Evolutionary conservation across 75 land plant species (phyloP).

Genomic region (Azolla pinnata): DNA sequence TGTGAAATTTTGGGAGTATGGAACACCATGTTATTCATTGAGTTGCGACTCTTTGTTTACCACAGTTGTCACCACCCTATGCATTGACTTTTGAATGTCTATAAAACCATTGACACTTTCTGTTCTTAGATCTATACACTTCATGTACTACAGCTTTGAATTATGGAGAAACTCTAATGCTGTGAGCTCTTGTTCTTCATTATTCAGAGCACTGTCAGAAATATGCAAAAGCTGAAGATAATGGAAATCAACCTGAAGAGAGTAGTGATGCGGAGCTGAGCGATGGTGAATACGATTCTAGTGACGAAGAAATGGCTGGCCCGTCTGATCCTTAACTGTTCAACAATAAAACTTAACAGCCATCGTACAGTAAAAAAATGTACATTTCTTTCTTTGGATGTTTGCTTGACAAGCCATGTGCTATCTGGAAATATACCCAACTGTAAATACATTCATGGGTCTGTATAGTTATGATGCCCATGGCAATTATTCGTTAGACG

Average conservation of each 20-base stretch:
- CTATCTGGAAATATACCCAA: slow-evolving; percentile 1
- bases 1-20: not conserved
- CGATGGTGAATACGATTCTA: slow-evolving; percentile 27
- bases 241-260: slow-evolving; percentile 27
- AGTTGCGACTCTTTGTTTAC: too few relatives aligned
- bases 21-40: too few relatives aligned
- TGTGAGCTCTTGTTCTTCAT: too few relatives aligned
- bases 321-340: slow-evolving; percentile 39
- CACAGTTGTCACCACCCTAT: too few relatives aligned
- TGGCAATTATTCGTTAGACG: slow-evolving; percentile 1
- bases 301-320: slow-evolving; percentile 47
- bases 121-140: too few relatives aligned
- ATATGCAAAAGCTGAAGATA: slow-evolving; percentile 37
- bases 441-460: slow-evolving; percentile 6
- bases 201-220: slow-evolving; percentile 43
- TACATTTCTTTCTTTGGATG: not conserved
- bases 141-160: too few relatives aligned
- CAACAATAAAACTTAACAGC: too few relatives aligned
- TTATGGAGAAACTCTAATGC: too few relatives aligned
- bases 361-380: not conserved
- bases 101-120: too few relatives aligned
- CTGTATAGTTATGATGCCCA: slow-evolving; percentile 4
- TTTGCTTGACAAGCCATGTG: not conserved
- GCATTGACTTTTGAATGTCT: too few relatives aligned
- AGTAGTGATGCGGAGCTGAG: slow-evolving; percentile 42